Conservation (phyloP, 768 basidiomycete species). For the Antrodiella citrinella region DNA sequence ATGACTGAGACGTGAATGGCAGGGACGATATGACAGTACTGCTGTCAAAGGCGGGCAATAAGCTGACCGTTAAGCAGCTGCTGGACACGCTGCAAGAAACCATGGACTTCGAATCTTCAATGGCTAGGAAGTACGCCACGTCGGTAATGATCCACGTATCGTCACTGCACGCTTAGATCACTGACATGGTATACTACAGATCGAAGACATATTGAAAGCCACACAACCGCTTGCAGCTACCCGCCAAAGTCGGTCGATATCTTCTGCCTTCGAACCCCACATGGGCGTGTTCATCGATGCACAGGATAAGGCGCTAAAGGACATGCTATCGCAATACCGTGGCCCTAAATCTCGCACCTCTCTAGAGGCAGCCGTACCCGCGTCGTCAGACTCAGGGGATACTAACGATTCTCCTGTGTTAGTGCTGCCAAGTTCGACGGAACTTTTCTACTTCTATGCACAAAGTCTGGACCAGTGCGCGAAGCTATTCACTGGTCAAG, state of each 20-base stretch:
- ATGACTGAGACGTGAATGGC: neutral
- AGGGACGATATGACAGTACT: constrained; percentile 83
- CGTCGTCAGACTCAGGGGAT: constrained; percentile 26
- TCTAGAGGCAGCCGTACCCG: constrained; percentile 44
- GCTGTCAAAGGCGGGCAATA: constrained; percentile 68
- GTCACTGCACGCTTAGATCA: neutral
- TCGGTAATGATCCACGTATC: constrained; percentile 35
- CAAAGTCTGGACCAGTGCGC: constrained; percentile 94
- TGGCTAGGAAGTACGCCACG: constrained; percentile 76
- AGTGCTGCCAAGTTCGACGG: constrained; percentile 89
- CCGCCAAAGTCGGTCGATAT: constrained; percentile 57
- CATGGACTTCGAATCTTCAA: constrained; percentile 78
- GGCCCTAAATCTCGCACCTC: constrained; percentile 55
- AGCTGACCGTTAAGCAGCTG: constrained; percentile 67
- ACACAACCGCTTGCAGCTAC: constrained; percentile 42
- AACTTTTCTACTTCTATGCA: constrained; percentile 95
- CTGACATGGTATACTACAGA: constrained; percentile 28
- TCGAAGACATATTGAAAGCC: constrained; percentile 54
- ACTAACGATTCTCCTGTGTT: constrained; percentile 43
- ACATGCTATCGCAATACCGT: constrained; percentile 85
- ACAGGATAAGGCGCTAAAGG: constrained; percentile 86
- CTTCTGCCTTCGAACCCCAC: constrained; percentile 87
- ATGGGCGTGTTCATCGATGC: constrained; percentile 93
- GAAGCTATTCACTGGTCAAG: constrained; percentile 77
- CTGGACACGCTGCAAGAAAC: constrained; percentile 84